Conservation (phyloP, 192 early-diverging fungal species). For the Backusella parvicylindrica region DNA sequence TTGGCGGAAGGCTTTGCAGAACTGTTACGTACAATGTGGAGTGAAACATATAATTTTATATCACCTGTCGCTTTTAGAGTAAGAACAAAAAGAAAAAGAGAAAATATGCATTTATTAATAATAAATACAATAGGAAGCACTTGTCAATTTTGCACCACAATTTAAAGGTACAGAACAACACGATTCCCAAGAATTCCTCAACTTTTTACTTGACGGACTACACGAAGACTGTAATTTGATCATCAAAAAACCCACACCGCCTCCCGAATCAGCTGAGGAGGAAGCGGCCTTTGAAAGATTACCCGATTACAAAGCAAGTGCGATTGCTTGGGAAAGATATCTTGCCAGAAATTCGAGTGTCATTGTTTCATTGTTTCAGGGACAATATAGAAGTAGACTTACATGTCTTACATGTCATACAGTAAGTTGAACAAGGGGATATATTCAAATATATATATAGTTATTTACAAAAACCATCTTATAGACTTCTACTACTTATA, state of each 20-base stretch:
- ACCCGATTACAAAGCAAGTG: constrained; percentile 55
- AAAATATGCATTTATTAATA: neutral
- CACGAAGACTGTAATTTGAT: constrained; percentile 90
- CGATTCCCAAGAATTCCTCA: constrained; percentile 95
- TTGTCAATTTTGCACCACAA: constrained; percentile 74
- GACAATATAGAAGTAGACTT: constrained; percentile 65
- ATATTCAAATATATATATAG: neutral
- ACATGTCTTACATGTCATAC: constrained; percentile 65
- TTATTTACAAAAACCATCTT: no score
- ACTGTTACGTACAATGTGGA: constrained; percentile 82
- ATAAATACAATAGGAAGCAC: constrained; percentile 36
- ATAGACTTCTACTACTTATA: constrained; percentile 75
- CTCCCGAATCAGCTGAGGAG: constrained; percentile 37
- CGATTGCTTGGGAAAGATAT: constrained; percentile 75
- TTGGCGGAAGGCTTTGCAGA: constrained; percentile 75
- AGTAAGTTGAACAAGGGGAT: neutral
- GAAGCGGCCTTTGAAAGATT: constrained; percentile 64
- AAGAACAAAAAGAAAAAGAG: neutral
- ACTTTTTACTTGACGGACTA: constrained; percentile 83
- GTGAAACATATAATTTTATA: constrained; percentile 68
- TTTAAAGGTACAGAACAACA: constrained; percentile 92
- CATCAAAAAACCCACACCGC: constrained; percentile 35
- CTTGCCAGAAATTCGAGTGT: constrained; percentile 73
- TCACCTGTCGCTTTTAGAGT: constrained; percentile 77
- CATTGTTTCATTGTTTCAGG: constrained; percentile 90